Evolutionary conservation across 1,284 basidiomycete species (phyloP), one percentile per base, ranked within the genome.

Genomic region (Vanrija sp.): DNA sequence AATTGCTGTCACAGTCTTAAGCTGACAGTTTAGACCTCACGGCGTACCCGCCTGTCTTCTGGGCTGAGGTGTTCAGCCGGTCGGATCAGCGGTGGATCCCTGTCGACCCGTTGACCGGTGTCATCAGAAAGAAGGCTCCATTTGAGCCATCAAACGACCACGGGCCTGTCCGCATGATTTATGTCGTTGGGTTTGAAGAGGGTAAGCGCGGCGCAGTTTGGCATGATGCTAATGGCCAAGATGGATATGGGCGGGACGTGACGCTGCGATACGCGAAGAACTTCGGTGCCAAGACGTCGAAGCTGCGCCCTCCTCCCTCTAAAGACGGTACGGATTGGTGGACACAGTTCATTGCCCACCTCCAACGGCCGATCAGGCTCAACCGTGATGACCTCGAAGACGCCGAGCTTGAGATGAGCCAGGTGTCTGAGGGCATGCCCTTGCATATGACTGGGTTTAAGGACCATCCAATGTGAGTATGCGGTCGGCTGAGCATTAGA

Each of bases 41-140:
- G 0, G 51, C 64, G 3, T 69, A 75, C n/a, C 87, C 93, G 2
- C 96, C 95, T 0, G 86, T 95, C 3, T 91, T 94, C 74, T 99
- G 95, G 96, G 91, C 89, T 1, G 96, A 98, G 74, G 89, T 97
- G 0, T 99, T 94, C 75, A 94, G 89, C 24, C 85, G 89, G 18
- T 85, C 93, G 1, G 93, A 97, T 75, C 85, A 84, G 43, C 84
- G 85, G 39, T 99, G 95, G 95, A 79, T 98, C 18, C 87, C 92
- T 0, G 86, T 98, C 41, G 96, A 99, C 72, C 90, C 92, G 4
- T 82, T 94, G 24, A 84, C 87, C 12, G 84, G 82, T 39, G 81
- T 85, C 48, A 85, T 94, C 56, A 86, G 92, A 63, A 89, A 88
- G 65, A 84, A 85, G 59, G 85, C 83, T 53, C 78, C 82, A 22